Base-by-base conservation (phyloP, 2,329 filamentous ascomycete species). In the Colletotrichum horii region DNA sequence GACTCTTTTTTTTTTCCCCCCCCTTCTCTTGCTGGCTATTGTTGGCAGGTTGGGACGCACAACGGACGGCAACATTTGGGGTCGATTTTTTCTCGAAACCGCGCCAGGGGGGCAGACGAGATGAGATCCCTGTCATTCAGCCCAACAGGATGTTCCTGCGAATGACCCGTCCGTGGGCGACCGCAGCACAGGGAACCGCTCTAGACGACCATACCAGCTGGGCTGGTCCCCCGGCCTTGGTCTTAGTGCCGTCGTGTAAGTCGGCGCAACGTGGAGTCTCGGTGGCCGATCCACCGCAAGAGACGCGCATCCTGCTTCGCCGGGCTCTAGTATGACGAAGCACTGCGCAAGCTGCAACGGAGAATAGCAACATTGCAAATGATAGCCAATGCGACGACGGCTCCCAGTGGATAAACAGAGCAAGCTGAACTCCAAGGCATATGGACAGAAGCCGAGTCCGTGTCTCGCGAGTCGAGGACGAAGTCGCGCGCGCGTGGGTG, bases 121-220 rank as follows among this genome's bases (percentile, higher is more conserved):
- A n/a, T n/a, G n/a, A n/a, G n/a, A 78, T 68, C 77, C 78, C 71
- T 77, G 78, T 77, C 69, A 22, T 77, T 77, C 76, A 79, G 77
- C 77, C 74, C 66, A 70, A 28, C 65, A 77, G 68, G 70, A 70
- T 75, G 38, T 12, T 76, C 70, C 22, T 48, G 73, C n/a, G 60
- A 74, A 43, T 34, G 70, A 66, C 70, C 74, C 73, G 61, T 75
- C 55, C 52, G 62, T 72, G 64, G 56, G 64, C 56, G 60, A 38
- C 64, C 32, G 58, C 43, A 75, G 65, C 55, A 69, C 67, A 26
- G 30, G 43, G 60, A n/a, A 28, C 22, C 16, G 55, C 26, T 24
- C 22, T 24, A 26, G 34, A 62, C 26, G 55, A 60, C 66, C 24
- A 36, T 15, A 55, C 56, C 36, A 74, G 74, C 56, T 75, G 74